A percentile compares a stretch with the other conserved stretches of the same genome.
Conservation (phyloP, 192 early-diverging fungal species). For the Linnemannia hyalina region DNA sequence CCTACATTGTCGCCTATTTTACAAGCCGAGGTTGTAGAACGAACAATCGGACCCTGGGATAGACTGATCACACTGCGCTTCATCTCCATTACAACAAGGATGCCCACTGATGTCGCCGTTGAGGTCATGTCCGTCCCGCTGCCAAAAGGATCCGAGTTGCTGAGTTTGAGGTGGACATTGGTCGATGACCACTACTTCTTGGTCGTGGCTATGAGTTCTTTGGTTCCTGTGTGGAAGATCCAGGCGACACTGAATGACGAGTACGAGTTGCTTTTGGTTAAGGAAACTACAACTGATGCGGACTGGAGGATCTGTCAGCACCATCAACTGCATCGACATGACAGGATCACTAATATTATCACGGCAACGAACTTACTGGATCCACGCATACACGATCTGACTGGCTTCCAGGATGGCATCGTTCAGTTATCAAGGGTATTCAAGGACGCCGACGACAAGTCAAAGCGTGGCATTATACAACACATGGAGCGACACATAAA, state of each 20-base stretch:
- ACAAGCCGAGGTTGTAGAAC: background rate
- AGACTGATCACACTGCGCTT: background rate
- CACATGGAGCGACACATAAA: background rate
- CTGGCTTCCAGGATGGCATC: background rate
- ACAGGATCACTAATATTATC: background rate
- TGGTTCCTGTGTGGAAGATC: background rate
- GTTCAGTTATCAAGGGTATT: background rate
- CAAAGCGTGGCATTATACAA: background rate
- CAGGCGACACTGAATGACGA: background rate
- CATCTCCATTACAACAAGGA: background rate
- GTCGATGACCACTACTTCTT: background rate
- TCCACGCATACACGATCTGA: background rate
- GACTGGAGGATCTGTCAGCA: background rate
- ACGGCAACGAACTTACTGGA: background rate
- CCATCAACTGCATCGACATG: background rate
- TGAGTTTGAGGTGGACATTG: background rate
- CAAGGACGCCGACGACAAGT: background rate
- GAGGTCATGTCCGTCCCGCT: background rate
- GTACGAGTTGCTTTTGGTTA: background rate
- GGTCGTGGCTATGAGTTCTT: background rate
- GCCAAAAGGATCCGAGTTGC: background rate
- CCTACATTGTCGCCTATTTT: background rate
- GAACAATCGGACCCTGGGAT: background rate
- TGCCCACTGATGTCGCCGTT: background rate
- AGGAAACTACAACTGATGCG: background rate